Evolutionary conservation across 192 early-diverging fungal species (phyloP).

Genomic region (Gamsiella multidivaricata): DNA sequence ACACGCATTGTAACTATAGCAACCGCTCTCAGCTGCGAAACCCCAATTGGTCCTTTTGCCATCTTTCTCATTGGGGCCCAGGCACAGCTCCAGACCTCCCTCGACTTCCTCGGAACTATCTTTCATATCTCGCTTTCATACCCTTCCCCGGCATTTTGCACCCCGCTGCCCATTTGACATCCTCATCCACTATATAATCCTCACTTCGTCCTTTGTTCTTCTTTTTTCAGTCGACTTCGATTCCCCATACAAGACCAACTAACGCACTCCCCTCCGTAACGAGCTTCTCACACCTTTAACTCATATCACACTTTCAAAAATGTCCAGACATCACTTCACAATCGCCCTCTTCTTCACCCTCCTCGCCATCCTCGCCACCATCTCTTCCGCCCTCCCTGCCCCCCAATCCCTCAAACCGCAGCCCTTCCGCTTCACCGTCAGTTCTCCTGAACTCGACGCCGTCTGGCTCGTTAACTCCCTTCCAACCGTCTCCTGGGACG

Average conservation of each 20-base stretch:
- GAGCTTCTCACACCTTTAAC: background rate
- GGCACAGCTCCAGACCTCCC: too few species aligned
- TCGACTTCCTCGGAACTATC: too few species aligned
- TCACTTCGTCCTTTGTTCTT: slow-evolving; percentile 1
- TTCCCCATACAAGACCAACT: slow-evolving; percentile 11
- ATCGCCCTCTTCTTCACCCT: slow-evolving; percentile 15
- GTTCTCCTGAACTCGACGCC: slow-evolving; percentile 24
- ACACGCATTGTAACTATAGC: too few species aligned
- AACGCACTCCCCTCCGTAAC: background rate
- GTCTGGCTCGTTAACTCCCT: slow-evolving; percentile 47
- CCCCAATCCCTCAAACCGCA: slow-evolving; percentile 3
- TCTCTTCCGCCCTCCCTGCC: slow-evolving; percentile 36
- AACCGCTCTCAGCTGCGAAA: too few species aligned
- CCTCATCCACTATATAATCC: background rate
- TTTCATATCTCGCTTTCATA: background rate
- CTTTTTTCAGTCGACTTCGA: slow-evolving; percentile 23
- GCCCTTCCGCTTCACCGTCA: slow-evolving; percentile 34
- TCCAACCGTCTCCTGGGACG: slow-evolving; percentile 35
- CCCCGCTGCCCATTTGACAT: background rate
- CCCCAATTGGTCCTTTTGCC: too few species aligned
- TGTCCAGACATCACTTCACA: slow-evolving; percentile 24
- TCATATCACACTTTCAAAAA: background rate
- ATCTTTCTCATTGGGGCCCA: too few species aligned
- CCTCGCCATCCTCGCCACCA: slow-evolving; percentile 9
- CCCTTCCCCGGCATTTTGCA: background rate